phyloP scores from a whole-genome alignment of 441 rosid species.

The Brassica hybrid region DNA sequence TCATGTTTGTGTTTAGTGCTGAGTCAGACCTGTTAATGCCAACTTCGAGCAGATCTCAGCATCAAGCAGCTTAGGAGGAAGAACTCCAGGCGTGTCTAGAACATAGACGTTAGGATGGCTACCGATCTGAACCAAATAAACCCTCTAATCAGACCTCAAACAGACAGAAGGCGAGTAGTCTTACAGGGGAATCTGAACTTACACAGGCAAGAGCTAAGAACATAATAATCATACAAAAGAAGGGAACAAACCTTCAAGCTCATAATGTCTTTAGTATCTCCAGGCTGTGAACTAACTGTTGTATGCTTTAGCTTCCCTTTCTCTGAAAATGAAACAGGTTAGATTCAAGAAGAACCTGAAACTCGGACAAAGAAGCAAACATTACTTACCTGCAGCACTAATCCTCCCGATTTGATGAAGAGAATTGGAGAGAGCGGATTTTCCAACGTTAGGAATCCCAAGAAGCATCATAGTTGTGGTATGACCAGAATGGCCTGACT shows the following conservation, averaged over 20 bases:
- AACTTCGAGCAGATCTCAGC: constrained; percentile 61
- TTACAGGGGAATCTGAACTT: neutral
- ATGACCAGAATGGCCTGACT: constrained; percentile 46
- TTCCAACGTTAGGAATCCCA: constrained; percentile 88
- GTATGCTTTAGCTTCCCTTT: constrained; percentile 82
- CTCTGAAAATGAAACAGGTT: constrained; percentile 47
- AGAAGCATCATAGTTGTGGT: constrained; percentile 69
- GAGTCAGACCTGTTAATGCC: constrained; percentile 67
- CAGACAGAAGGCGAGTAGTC: neutral
- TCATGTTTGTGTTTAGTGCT: neutral
- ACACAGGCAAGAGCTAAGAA: constrained; percentile 2
- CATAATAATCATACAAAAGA: constrained; percentile 4
- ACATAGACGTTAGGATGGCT: constrained; percentile 69
- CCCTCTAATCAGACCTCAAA: neutral
- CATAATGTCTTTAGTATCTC: constrained; percentile 77
- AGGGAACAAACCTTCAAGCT: constrained; percentile 74
- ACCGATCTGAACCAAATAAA: constrained; percentile 55
- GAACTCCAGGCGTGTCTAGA: constrained; percentile 83
- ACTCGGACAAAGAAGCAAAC: neutral
- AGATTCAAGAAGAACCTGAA: constrained; percentile 1
- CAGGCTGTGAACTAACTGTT: constrained; percentile 69
- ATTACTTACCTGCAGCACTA: constrained; percentile 58
- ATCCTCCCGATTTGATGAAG: constrained; percentile 87
- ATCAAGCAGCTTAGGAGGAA: constrained; percentile 51
- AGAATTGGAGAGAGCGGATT: constrained; percentile 78